Evolutionary conservation across 1,139 yeast genomes (phyloP), one percentile per base, ranked within the genome.

Genomic region (Debaryomycetaceae sp.): DNA sequence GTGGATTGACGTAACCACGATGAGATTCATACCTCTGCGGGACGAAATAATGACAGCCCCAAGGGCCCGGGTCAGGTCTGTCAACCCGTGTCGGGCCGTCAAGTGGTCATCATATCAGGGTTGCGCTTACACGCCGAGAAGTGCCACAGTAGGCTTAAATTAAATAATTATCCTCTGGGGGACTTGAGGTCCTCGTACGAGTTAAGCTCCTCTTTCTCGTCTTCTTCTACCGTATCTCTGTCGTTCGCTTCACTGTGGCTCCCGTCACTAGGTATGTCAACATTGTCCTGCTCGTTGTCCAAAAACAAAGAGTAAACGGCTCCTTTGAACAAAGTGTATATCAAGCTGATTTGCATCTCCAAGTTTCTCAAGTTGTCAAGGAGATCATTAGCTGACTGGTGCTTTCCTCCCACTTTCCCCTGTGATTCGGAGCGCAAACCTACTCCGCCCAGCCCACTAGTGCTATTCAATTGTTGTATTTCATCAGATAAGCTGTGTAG

Each of bases 241-340:
- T 34, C 39, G 14, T 43, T 46, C 4, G 42, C 34, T 20, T 39
- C 46, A 13, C 36, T 43, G 17, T 38, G 30, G 24, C 43, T 42
- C 8, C 11, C 31, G 31, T 45, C 23, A 30, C 45, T 36, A 6
- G 36, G 45, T 14, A 45, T 49, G 34, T 53, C 48, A 13, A 38
- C 40, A 36, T 46, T 48, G 23, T 49, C 54, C 39, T 57, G 61
- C 37, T 63, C 75, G 47, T 71, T 72, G 52, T 74, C 81, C 50
- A 70, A 59, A 50, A 73, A 78, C 50, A 77, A 60, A 5, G 83
- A 78, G 57, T 83, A 84, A 1, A 84, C 88, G 13, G 89, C 85
- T 6, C 86, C 83, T 52, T 83, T 82, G 66, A 84, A 80, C 38
- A 81, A 62, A 0, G 88, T 84, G 44, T 85, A 81, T 4, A 84